Evolutionary conservation across 169 alveolate genomes (phyloP).

Genomic region (Cryptosporidium sp.): DNA sequence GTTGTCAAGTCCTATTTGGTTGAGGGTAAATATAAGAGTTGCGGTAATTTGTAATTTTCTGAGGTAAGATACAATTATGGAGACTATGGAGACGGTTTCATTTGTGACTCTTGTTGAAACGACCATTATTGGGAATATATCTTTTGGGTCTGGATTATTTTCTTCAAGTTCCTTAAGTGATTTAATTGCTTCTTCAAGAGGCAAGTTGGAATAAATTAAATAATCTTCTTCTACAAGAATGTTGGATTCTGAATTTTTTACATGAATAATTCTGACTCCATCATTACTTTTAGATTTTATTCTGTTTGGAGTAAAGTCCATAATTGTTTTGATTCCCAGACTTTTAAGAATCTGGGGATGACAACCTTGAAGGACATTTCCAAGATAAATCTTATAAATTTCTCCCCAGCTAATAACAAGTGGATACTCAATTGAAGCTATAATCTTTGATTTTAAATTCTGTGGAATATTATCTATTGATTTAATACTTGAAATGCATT

Average conservation of each 20-base stretch:
- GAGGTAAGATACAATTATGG: slow-evolving; percentile 26
- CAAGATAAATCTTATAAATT: slow-evolving; percentile 39
- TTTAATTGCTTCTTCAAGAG: slow-evolving; percentile 23
- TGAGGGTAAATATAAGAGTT: slow-evolving; percentile 38
- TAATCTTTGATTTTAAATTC: slow-evolving; percentile 15
- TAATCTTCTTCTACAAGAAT: background rate
- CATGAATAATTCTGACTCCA: slow-evolving; percentile 12
- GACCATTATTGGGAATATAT: slow-evolving; percentile 54
- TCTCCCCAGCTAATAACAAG: slow-evolving; percentile 35
- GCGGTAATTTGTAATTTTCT: slow-evolving; percentile 63
- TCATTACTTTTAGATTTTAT: background rate
- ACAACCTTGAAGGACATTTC: slow-evolving; percentile 60
- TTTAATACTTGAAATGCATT: slow-evolving; percentile 25
- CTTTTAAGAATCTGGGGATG: slow-evolving; percentile 47
- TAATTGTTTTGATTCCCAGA: slow-evolving; percentile 35
- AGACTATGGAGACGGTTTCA: slow-evolving; percentile 20
- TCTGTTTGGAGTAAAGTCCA: slow-evolving; percentile 58
- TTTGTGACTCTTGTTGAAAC: slow-evolving; percentile 11
- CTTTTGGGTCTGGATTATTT: slow-evolving; percentile 1
- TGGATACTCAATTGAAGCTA: slow-evolving; percentile 60
- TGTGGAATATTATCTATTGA: slow-evolving; percentile 17
- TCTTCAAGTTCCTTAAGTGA: slow-evolving; percentile 31
- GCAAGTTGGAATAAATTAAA: background rate
- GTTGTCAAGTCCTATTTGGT: slow-evolving; percentile 55
- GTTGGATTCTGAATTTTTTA: background rate